A percentile compares a stretch with the other conserved stretches of the same genome.
Evolutionary conservation across 2,329 filamentous ascomycete species (phyloP).

Genomic region (Claviceps cyperi): DNA sequence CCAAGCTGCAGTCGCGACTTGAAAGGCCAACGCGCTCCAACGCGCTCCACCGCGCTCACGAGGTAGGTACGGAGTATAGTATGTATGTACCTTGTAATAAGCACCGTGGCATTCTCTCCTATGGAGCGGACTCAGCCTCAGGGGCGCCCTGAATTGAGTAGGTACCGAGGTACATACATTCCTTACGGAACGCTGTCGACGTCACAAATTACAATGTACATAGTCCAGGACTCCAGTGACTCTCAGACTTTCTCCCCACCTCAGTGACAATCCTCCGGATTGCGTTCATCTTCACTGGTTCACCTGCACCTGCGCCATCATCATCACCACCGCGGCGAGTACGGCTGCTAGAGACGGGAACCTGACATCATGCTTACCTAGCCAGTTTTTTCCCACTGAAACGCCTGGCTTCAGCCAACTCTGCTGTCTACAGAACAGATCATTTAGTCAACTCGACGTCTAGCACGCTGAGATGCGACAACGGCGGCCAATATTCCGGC

Average conservation of each 20-base stretch:
- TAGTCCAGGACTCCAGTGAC: too few species aligned
- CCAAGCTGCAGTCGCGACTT: background rate
- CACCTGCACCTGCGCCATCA: background rate
- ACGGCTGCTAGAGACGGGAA: background rate
- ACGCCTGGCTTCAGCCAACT: background rate
- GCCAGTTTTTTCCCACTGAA: background rate
- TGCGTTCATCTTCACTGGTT: too few species aligned
- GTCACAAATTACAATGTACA: background rate
- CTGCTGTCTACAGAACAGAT: background rate
- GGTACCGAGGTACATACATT: too few species aligned
- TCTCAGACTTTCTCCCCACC: too few species aligned
- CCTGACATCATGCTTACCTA: background rate
- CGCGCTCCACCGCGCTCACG: too few species aligned
- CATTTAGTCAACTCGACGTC: background rate
- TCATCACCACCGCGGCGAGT: background rate
- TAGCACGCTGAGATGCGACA: conserved; percentile 15
- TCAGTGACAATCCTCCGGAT: background rate
- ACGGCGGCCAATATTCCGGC: conserved; percentile 4
- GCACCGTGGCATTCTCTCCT: too few species aligned
- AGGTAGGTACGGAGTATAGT: too few species aligned
- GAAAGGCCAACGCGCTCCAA: too few species aligned
- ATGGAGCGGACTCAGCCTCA: too few species aligned
- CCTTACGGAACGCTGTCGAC: background rate
- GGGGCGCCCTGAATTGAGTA: too few species aligned
- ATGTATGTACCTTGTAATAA: too few species aligned